phyloP scores from a whole-genome alignment of 2,329 filamentous ascomycete species.

The Anthostomella pinea region DNA sequence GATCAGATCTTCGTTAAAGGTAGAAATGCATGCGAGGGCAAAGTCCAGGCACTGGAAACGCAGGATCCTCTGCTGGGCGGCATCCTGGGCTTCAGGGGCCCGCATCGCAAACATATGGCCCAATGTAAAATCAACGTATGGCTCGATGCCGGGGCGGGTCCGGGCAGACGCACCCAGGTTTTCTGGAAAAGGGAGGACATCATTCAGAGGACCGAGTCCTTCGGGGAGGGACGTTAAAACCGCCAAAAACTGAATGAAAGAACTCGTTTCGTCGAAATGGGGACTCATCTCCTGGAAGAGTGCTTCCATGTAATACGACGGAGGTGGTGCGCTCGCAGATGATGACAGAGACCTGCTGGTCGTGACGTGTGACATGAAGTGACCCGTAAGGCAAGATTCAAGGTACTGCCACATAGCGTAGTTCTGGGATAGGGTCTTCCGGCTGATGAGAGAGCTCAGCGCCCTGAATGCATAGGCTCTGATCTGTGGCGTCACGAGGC shows the following conservation, averaged over 20 bases:
- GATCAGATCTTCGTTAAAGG: conserved; percentile 93
- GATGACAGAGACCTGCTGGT: conserved; percentile 28
- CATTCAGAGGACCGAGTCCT: conserved; percentile 61
- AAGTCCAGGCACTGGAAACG: conserved; percentile 82
- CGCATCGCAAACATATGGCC: conserved; percentile 72
- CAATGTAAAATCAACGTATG: conserved; percentile 88
- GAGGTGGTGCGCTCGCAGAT: conserved; percentile 29
- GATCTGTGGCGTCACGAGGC: conserved; percentile 71
- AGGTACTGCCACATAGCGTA: conserved; percentile 76
- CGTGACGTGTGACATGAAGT: conserved; percentile 35
- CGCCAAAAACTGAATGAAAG: conserved; percentile 76
- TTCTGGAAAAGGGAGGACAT: conserved; percentile 83
- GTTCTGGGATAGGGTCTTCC: conserved; percentile 66
- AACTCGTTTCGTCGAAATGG: conserved; percentile 80
- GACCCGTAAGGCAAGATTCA: conserved; percentile 75
- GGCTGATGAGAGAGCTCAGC: conserved; percentile 70
- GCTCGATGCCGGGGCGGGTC: conserved; percentile 77
- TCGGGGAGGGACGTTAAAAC: conserved; percentile 66
- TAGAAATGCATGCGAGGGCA: conserved; percentile 71
- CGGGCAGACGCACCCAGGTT: conserved; percentile 74
- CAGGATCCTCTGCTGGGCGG: conserved; percentile 68
- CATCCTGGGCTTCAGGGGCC: conserved; percentile 61
- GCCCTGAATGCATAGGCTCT: conserved; percentile 82
- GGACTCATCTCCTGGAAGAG: conserved; percentile 72
- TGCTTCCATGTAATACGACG: conserved; percentile 49